Percentiles rank a stretch among this genome's conserved stretches.
Evolutionary conservation across 768 basidiomycete genomes (phyloP).

Genomic region (Pleurotus giganteus): DNA sequence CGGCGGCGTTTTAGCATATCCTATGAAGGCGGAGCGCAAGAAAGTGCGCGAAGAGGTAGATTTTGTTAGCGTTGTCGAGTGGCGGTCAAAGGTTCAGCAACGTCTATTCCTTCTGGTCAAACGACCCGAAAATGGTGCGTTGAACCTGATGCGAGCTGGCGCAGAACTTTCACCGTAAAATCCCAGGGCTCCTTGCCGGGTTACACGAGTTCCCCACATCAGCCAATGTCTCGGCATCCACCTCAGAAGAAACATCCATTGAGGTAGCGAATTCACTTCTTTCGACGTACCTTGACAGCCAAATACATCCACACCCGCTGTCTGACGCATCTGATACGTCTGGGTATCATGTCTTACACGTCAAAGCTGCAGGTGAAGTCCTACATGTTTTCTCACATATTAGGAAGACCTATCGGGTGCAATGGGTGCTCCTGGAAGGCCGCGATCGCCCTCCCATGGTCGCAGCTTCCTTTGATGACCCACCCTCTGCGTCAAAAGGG

Average conservation of each 20-base stretch:
- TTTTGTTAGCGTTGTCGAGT: slow-evolving; percentile 84
- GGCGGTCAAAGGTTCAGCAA: slow-evolving; percentile 41
- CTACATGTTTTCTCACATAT: slow-evolving; percentile 90
- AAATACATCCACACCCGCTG: slow-evolving; percentile 18
- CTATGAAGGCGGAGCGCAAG: slow-evolving; percentile 84
- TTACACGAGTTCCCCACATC: slow-evolving; percentile 83
- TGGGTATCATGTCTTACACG: slow-evolving; percentile 43
- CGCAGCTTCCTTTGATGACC: slow-evolving; percentile 6
- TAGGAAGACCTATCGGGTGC: slow-evolving; percentile 76
- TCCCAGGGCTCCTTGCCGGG: slow-evolving; percentile 82
- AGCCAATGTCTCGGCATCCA: slow-evolving; percentile 47
- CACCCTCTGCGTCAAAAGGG: slow-evolving; percentile 5
- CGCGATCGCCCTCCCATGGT: slow-evolving; percentile 32
- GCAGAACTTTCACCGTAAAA: slow-evolving; percentile 8
- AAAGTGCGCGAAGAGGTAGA: slow-evolving; percentile 83
- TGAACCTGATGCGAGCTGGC: slow-evolving; percentile 12
- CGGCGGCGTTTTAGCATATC: slow-evolving; percentile 66
- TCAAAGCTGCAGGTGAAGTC: slow-evolving; percentile 60
- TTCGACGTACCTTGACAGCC: slow-evolving; percentile 34
- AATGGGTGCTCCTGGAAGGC: slow-evolving; percentile 69
- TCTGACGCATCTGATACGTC: background rate
- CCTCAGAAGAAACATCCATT: slow-evolving; percentile 29
- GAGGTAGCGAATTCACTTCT: slow-evolving; percentile 34
- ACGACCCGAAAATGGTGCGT: slow-evolving; percentile 76
- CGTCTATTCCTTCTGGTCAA: slow-evolving; percentile 76